These are phyloP conservation scores for Malassezia obtusa DNA, from an alignment of 1,284 basidiomycete species.

Conservation along the genomic window DNA sequence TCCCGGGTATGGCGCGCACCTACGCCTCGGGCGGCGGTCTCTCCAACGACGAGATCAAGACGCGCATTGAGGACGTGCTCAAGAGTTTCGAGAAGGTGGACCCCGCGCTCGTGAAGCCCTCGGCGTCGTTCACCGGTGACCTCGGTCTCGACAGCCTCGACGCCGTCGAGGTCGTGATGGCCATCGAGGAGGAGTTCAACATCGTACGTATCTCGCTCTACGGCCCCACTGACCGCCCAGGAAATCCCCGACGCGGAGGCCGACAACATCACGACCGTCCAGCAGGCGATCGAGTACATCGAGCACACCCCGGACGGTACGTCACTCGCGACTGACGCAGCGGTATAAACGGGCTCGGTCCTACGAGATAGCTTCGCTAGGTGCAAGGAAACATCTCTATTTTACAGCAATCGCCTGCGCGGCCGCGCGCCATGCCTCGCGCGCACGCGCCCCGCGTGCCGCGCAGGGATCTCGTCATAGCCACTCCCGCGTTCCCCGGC, in stretches of 20 bases:
- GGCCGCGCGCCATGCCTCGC: too few species aligned
- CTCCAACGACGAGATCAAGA: conserved; percentile 65
- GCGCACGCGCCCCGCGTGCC: too few species aligned
- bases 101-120: conserved; percentile 62
- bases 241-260: conserved; percentile 97
- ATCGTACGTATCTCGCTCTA: conserved; percentile 32
- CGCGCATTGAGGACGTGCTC: conserved; percentile 75
- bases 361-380: background rate
- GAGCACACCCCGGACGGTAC: conserved; percentile 75
- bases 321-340: conserved; percentile 13
- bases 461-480: background rate
- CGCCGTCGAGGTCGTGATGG: conserved; percentile 97
- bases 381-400: too few species aligned
- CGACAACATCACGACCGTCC: conserved; percentile 90
- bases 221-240: conserved; percentile 50
- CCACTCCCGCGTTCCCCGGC: too few species aligned
- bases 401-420: too few species aligned
- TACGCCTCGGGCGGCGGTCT: conserved; percentile 71
- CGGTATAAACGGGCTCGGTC: conserved; percentile 3
- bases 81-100: conserved; percentile 94
- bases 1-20: conserved; percentile 37
- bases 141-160: conserved; percentile 93
- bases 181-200: conserved; percentile 82
- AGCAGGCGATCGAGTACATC: conserved; percentile 95
- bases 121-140: conserved; percentile 73